A percentile compares a stretch with the other conserved stretches of the same genome.
phyloP scores from a whole-genome alignment of 2,329 filamentous ascomycete species.

The Fusarium compactum region DNA sequence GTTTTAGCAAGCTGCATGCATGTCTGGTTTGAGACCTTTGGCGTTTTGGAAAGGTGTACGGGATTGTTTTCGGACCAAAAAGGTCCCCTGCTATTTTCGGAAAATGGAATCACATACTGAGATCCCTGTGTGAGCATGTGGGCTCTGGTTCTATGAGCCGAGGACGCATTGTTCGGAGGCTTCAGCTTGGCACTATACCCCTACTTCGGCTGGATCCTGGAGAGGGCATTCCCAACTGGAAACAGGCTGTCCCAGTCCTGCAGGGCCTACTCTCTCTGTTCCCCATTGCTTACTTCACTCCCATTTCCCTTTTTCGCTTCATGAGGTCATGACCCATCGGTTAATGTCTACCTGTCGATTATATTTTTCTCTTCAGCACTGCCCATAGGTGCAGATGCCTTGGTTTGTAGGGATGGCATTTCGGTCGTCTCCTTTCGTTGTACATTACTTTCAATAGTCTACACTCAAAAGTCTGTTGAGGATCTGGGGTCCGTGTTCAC shows the following conservation, averaged over 20 bases:
- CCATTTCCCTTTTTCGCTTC: slow-evolving; percentile 44
- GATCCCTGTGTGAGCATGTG: slow-evolving; percentile 29
- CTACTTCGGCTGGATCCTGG: slow-evolving; percentile 41
- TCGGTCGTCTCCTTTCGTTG: slow-evolving; percentile 42
- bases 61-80: slow-evolving; percentile 38
- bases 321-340: slow-evolving; percentile 52
- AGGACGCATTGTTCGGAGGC: slow-evolving; percentile 20
- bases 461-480: slow-evolving; percentile 46
- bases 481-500: slow-evolving; percentile 1
- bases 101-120: slow-evolving; percentile 29
- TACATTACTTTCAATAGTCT: slow-evolving; percentile 51
- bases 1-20: slow-evolving; percentile 49
- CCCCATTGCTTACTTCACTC: slow-evolving; percentile 27
- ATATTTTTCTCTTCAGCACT: slow-evolving; percentile 15
- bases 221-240: slow-evolving; percentile 28
- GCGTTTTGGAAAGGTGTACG: slow-evolving; percentile 55
- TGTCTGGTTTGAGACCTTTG: slow-evolving; percentile 47
- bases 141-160: slow-evolving; percentile 11
- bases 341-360: slow-evolving; percentile 54
- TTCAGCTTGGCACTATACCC: slow-evolving; percentile 32
- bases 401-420: slow-evolving; percentile 29
- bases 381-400: slow-evolving; percentile 35
- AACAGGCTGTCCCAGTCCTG: slow-evolving; percentile 12
- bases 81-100: slow-evolving; percentile 37
- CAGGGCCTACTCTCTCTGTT: slow-evolving; percentile 19